phyloP scores from a whole-genome alignment of 352 stramenopile species.

The Phytophthora capsici region DNA sequence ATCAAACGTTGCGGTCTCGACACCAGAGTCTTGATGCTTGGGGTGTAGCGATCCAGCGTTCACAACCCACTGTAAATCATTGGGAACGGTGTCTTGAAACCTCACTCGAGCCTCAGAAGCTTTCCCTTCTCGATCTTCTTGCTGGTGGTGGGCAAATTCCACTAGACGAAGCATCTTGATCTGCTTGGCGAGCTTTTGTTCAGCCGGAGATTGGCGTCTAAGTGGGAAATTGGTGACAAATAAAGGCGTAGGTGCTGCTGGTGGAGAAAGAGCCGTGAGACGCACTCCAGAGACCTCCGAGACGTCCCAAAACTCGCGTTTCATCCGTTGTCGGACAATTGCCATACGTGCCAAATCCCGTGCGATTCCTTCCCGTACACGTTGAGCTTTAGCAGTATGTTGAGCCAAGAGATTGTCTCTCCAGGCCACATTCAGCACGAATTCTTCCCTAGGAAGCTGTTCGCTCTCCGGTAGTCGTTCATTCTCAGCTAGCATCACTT shows the following conservation, averaged over 20 bases:
- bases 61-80: constrained; percentile 67
- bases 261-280: constrained; percentile 59
- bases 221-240: constrained; percentile 90
- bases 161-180: constrained; percentile 68
- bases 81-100: constrained; percentile 61
- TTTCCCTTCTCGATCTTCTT: constrained; percentile 40
- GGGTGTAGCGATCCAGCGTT: constrained; percentile 56
- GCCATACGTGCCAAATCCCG: constrained; percentile 77
- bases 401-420: constrained; percentile 55
- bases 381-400: constrained; percentile 65
- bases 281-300: constrained; percentile 72
- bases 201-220: constrained; percentile 50
- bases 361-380: constrained; percentile 69
- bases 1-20: neutral
- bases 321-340: constrained; percentile 88
- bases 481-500: constrained; percentile 76
- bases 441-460: constrained; percentile 83
- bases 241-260: constrained; percentile 12
- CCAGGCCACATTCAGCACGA: constrained; percentile 90
- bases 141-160: constrained; percentile 68
- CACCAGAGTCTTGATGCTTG: constrained; percentile 20
- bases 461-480: constrained; percentile 68
- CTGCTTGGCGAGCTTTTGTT: constrained; percentile 59
- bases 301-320: constrained; percentile 91
- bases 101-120: constrained; percentile 30